Base-by-base conservation (phyloP, 192 early-diverging fungal species). In the Spizellomyces punctatus region DNA sequence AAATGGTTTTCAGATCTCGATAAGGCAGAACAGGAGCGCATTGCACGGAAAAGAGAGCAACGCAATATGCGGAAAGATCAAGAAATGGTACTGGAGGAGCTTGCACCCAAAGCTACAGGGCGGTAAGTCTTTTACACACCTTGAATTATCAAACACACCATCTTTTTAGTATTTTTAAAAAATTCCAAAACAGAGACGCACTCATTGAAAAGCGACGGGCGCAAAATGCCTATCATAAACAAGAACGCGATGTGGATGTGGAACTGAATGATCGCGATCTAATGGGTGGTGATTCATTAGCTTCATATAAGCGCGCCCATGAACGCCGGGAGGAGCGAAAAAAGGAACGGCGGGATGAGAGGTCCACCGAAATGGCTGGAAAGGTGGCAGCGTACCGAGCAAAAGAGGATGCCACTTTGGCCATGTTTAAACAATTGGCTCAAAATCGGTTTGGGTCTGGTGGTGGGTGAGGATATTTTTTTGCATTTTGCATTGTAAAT, bases 361-460 rank as follows among this genome's bases (percentile, higher is more conserved):
- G 61, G 48, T 78, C 72, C 14, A 71, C 36, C 6, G 74, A 68
- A 9, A 64, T 87, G 61, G 68, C 78, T 17, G 82, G 77, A 1
- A 82, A 82, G 54, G 63, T 84, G 9, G 68, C 67, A 41, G 86
- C 83, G 46, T 88, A 82, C 65, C 66, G 81, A 48, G 81, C 86
- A 44, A 94, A 92, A 73, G 91, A 94, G 69, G 84, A 85, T 22
- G 82, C 73, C n/a, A 92, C 91, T 3, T 77, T 94, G 49, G 89
- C 81, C 48, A 86, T 89, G 85, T 83, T 92, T 48, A 78, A 82
- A 27, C 81, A 85, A 56, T 85, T 94, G 85, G 92, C 92, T 10
- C 58, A 71, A 21, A 64, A 64, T 22, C 63, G 71, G 9, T 72
- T 72, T 64, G 71, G 71, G 27, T 36, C 27, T 36, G 27, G 27